Conservation (phyloP, 108 stramenopile genomes). For the Cyclotella cryptica region DNA sequence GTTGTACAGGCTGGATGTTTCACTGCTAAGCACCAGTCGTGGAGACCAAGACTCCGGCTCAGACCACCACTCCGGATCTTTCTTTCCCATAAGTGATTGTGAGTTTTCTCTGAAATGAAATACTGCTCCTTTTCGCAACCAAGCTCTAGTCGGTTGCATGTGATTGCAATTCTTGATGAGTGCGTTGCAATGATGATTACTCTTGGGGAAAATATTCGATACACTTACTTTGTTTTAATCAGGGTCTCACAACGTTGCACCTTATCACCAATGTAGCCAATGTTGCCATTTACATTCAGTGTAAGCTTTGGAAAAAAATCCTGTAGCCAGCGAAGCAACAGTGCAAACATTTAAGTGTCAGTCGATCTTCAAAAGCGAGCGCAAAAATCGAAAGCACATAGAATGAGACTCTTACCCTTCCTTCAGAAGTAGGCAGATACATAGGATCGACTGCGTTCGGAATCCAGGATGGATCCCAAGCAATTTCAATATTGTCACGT, state of each 20-base stretch:
- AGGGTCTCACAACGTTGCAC: conserved; percentile 8
- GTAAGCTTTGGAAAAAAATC: conserved; percentile 36
- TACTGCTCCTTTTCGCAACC: conserved; percentile 43
- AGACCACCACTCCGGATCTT: conserved; percentile 37
- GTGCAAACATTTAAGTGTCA: not conserved
- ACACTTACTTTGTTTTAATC: not conserved
- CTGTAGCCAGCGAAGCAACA: not conserved
- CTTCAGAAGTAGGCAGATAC: conserved; percentile 38
- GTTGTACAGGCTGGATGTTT: conserved; percentile 29
- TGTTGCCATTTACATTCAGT: conserved; percentile 3
- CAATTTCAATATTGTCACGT: conserved; percentile 19
- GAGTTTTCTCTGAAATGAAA: conserved; percentile 30
- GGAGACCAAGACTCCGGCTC: conserved; percentile 17
- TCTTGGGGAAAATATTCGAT: not conserved
- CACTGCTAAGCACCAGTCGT: conserved; percentile 20
- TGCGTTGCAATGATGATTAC: not conserved
- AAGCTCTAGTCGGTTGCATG: conserved; percentile 13
- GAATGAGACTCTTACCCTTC: conserved; percentile 8
- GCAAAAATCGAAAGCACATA: not conserved
- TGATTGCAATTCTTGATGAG: not conserved
- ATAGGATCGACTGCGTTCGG: conserved; percentile 37
- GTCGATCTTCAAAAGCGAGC: not conserved
- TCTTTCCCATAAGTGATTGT: conserved; percentile 23
- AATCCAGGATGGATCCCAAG: conserved; percentile 7
- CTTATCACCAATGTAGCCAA: conserved; percentile 29